Conservation (phyloP, 225 moss, liverwort and hornwort genomes). For the Pleurozium schreberi region DNA sequence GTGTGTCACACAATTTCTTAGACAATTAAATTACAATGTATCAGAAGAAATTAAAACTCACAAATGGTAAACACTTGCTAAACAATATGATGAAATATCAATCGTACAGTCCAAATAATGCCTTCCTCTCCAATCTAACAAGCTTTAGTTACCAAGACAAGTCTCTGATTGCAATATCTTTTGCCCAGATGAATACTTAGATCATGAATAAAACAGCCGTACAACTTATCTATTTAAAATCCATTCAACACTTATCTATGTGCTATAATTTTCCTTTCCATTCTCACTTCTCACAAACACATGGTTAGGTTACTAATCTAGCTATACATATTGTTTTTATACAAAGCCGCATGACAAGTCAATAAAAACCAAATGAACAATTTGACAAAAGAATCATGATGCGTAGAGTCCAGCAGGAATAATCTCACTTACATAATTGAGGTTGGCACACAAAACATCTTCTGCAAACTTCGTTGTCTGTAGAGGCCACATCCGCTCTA, state of each 20-base stretch:
- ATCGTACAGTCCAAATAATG: neutral
- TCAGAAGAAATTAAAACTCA: neutral
- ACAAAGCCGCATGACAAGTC: neutral
- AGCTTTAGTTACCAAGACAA: neutral
- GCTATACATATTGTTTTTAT: neutral
- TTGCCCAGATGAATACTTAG: neutral
- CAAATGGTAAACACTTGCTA: neutral
- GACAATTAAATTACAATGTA: neutral
- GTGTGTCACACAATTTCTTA: neutral
- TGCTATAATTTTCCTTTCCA: neutral
- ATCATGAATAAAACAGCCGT: neutral
- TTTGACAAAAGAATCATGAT: neutral
- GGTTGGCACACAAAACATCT: conserved; percentile 11
- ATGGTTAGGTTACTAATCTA: neutral
- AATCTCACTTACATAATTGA: conserved; percentile 5
- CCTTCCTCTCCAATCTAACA: neutral
- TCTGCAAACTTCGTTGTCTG: conserved; percentile 7
- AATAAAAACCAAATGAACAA: neutral
- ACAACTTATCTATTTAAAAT: neutral
- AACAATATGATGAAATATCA: neutral
- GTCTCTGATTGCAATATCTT: neutral
- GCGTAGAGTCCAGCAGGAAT: neutral
- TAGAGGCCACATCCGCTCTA: neutral
- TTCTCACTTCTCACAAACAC: neutral
- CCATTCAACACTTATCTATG: neutral